These are phyloP conservation scores for Blastocystis sp. DNA, from an alignment of 352 stramenopile genomes.

Conservation along the genomic window DNA sequence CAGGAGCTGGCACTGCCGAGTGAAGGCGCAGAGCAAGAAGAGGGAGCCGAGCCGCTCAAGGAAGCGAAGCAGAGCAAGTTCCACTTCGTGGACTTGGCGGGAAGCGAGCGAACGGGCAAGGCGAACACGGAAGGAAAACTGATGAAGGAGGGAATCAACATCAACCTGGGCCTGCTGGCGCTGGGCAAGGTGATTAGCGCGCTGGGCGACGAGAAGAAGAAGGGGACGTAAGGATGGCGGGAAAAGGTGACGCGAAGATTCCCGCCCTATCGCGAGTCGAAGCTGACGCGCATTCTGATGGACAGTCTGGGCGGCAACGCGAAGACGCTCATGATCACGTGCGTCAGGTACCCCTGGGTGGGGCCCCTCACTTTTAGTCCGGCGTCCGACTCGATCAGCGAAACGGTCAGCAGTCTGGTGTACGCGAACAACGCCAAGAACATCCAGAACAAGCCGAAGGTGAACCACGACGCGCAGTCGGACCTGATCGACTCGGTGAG, in stretches of 20 bases:
- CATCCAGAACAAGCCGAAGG: conserved; percentile 96
- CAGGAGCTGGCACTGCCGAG: conserved; percentile 72
- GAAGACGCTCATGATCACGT: conserved; percentile 83
- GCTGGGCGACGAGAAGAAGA: conserved; percentile 84
- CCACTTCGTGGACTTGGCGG: conserved; percentile 89
- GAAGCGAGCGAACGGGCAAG: conserved; percentile 87
- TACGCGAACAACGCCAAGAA: conserved; percentile 98
- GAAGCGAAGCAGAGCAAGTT: conserved; percentile 82
- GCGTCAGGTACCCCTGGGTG: conserved; percentile 79
- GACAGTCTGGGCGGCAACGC: conserved; percentile 83
- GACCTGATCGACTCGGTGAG: conserved; percentile 85
- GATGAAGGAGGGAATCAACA: conserved; percentile 89
- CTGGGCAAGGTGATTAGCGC: conserved; percentile 91
- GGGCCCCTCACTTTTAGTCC: conserved; percentile 75
- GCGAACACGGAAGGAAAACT: conserved; percentile 82
- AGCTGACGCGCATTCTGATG: conserved; percentile 83
- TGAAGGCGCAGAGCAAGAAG: neutral
- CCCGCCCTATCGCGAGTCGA: conserved; percentile 85
- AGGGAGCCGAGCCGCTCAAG: conserved; percentile 64
- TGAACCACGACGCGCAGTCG: conserved; percentile 97
- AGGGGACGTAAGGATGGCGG: conserved; percentile 73
- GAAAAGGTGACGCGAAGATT: conserved; percentile 72
- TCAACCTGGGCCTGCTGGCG: conserved; percentile 89
- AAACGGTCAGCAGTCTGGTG: conserved; percentile 95
- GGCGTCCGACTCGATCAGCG: conserved; percentile 82